These are phyloP conservation scores for Chalaropsis thielavioides DNA, from an alignment of 2,329 filamentous ascomycete genomes.

Conservation along the genomic window DNA sequence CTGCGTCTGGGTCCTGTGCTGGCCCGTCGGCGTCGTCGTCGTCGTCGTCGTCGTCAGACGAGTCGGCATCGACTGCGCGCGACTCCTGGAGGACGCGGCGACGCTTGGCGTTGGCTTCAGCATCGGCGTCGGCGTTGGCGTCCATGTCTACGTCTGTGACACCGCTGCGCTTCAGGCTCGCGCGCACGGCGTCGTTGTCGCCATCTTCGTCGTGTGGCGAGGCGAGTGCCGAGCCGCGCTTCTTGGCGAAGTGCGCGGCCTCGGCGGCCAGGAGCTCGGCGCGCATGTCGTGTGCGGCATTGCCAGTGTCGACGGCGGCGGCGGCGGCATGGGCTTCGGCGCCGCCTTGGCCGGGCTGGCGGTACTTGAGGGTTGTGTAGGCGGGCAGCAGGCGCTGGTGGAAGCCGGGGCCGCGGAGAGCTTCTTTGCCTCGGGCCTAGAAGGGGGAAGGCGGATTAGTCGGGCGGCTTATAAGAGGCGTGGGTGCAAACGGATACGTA, in stretches of 20 bases:
- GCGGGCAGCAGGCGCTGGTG: slow-evolving; percentile 91
- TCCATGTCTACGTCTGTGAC: slow-evolving; percentile 39
- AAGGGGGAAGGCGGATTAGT: background rate
- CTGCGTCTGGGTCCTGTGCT: slow-evolving; percentile 21
- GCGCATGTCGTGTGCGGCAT: slow-evolving; percentile 57
- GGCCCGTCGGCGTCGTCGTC: slow-evolving; percentile 34
- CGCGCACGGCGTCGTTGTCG: slow-evolving; percentile 31
- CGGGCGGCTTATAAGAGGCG: slow-evolving; percentile 16
- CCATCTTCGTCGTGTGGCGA: slow-evolving; percentile 34
- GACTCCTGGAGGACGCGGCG: slow-evolving; percentile 78
- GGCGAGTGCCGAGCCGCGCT: slow-evolving; percentile 45
- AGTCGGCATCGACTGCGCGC: slow-evolving; percentile 69
- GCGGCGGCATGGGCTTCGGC: no score
- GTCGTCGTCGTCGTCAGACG: slow-evolving; percentile 41
- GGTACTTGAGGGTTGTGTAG: slow-evolving; percentile 81
- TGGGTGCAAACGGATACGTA: slow-evolving; percentile 29
- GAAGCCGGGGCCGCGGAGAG: slow-evolving; percentile 81
- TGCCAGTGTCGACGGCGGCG: slow-evolving; percentile 38
- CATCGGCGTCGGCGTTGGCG: slow-evolving; percentile 42
- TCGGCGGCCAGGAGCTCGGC: slow-evolving; percentile 84
- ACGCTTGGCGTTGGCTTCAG: slow-evolving; percentile 73
- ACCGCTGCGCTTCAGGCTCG: slow-evolving; percentile 19
- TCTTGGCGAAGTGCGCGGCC: slow-evolving; percentile 73
- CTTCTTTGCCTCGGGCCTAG: slow-evolving; percentile 85
- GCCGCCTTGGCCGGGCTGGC: slow-evolving; percentile 76